Base-by-base conservation (phyloP, 164 flowering plant genomes). In the Stephania yunnanensis region DNA sequence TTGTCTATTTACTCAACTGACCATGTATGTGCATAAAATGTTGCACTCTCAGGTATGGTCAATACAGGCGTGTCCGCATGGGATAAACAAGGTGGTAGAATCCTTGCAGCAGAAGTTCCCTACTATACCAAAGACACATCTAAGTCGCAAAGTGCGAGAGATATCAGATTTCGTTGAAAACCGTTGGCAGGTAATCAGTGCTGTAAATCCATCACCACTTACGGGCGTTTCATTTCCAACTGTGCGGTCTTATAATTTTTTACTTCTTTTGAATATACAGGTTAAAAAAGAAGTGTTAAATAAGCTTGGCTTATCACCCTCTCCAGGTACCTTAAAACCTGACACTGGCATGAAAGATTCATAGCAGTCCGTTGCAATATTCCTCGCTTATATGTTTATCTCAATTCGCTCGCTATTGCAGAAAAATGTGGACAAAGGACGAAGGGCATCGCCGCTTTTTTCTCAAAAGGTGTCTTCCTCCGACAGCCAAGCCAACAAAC, bases 381-480 rank as follows among this genome's bases (percentile, higher is more conserved):
- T 36, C 42, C 42, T 36, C 4, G 42, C 5, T 42, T 36, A 9
- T 36, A 9, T 36, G 13, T 69, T n/a, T 15, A 15, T 69, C 50
- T 10, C 42, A 36, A 4, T 68, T 36, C 72, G 64, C 10, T 66
- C 45, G 13, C 15, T 72, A 72, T 78, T 67, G 73, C 89, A 89
- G 95, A 80, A 13, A 88, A 84, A 70, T 63, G 79, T 69, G 25
- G 76, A 50, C 78, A 74, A 68, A 81, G 79, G 30, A 69, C 84
- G 7, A 88, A 77, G 72, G 87, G 84, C 50, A 90, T 95, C 67
- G 88, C 94, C 0, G 25, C 89, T 7, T 92, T 91, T 84, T 94
- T 90, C 82, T 88, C 5, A 94, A 92, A 77, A 86, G 97, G 72
- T 91, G 97, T 80, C 72, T 86, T 77, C 98, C 94, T 71, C 91